Percentiles rank a stretch among this genome's conserved stretches.
phyloP scores from a whole-genome alignment of 2,329 filamentous ascomycete genomes.

The Penicillium sp. region DNA sequence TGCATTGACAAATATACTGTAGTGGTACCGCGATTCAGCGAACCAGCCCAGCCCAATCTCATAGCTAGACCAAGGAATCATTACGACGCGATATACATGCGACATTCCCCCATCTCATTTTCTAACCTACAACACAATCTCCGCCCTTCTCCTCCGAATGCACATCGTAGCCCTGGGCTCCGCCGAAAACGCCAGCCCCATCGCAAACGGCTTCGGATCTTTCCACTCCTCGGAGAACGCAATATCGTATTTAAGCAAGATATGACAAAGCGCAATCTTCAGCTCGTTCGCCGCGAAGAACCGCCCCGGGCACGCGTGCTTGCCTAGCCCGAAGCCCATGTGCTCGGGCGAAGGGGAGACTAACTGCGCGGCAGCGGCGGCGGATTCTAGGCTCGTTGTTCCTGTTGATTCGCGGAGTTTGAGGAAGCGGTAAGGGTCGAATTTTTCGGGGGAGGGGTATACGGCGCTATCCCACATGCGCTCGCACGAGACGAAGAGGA shows the following conservation, averaged over 20 bases:
- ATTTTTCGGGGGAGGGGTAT: slow-evolving; percentile 11
- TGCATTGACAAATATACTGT: too few relatives aligned
- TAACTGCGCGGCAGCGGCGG: slow-evolving; percentile 14
- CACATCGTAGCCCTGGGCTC: background rate
- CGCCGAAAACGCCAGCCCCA: background rate
- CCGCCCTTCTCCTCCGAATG: background rate
- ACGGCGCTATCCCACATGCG: slow-evolving; percentile 16
- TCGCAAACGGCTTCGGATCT: background rate
- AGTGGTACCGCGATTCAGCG: too few relatives aligned
- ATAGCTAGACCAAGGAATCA: too few relatives aligned
- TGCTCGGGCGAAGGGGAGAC: slow-evolving; percentile 10
- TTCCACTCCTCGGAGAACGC: background rate
- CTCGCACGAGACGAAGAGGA: slow-evolving; percentile 10
- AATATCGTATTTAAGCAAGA: slow-evolving; percentile 57
- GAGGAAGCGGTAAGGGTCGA: slow-evolving; percentile 20
- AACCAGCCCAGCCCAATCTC: too few relatives aligned
- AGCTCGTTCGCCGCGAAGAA: slow-evolving; percentile 60
- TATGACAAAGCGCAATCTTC: slow-evolving; percentile 56
- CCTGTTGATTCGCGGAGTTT: slow-evolving; percentile 6
- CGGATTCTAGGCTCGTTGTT: slow-evolving; percentile 7
- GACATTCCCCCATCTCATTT: too few relatives aligned
- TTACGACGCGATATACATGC: too few relatives aligned
- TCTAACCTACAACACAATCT: background rate
- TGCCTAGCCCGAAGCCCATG: slow-evolving; percentile 38
- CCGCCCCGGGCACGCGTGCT: slow-evolving; percentile 50